Evolutionary conservation across 179 eudicot genomes (phyloP).

Genomic region (Patellifolia procumbens): DNA sequence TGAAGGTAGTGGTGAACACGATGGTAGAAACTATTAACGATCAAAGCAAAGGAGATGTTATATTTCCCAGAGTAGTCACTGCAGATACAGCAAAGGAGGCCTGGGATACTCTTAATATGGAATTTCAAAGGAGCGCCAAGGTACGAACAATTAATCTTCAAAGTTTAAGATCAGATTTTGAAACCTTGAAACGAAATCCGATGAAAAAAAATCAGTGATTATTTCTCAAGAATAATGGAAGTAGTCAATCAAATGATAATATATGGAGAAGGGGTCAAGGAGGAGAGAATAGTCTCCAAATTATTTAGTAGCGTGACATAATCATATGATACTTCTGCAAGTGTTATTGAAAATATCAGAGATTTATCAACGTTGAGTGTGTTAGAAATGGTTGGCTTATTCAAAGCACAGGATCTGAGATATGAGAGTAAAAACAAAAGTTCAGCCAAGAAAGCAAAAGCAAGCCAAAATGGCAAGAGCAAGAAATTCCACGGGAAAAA

Average conservation of each 20-base stretch:
- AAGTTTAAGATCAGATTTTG: conserved; percentile 3
- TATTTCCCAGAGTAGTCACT: too few species aligned
- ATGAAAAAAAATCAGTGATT: background rate
- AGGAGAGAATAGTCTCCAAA: conserved; percentile 12
- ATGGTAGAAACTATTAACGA: too few species aligned
- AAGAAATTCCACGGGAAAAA: background rate
- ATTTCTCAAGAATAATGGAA: background rate
- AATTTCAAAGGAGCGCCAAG: background rate
- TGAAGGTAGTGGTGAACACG: too few species aligned
- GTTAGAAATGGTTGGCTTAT: background rate
- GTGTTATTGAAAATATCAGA: background rate
- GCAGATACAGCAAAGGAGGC: conserved; percentile 6
- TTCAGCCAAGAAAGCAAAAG: background rate
- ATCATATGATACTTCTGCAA: background rate
- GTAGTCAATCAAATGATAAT: conserved; percentile 9
- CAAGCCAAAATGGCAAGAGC: background rate
- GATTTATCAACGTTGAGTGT: background rate
- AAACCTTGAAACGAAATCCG: conserved; percentile 1
- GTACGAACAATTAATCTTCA: background rate
- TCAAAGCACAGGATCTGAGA: background rate
- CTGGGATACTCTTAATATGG: background rate
- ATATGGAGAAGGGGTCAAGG: conserved; percentile 4
- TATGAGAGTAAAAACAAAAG: background rate
- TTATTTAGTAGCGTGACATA: background rate
- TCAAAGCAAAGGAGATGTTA: too few species aligned